Percentiles rank a stretch among this genome's conserved stretches.
Conservation (phyloP, 2,329 filamentous ascomycete species). For the Mycosphaerella sp. region DNA sequence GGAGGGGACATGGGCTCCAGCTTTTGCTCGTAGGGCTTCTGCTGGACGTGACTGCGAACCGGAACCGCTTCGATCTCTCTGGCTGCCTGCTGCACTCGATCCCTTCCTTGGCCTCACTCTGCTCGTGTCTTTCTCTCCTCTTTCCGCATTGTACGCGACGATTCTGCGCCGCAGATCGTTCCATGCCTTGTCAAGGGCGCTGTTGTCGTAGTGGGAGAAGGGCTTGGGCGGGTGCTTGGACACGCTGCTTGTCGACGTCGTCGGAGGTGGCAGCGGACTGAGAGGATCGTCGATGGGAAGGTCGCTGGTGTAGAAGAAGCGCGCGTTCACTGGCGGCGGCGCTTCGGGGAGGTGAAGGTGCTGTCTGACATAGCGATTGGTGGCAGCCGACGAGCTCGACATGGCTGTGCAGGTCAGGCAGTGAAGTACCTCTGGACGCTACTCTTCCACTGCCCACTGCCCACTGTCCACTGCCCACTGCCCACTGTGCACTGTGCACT, state of each 20-base stretch:
- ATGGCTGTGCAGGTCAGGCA: conserved; percentile 1
- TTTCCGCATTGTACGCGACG: conserved; percentile 32
- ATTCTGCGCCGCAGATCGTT: conserved; percentile 33
- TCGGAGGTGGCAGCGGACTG: conserved; percentile 34
- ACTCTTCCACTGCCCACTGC: too few species aligned
- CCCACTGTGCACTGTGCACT: too few species aligned
- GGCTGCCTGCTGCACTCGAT: conserved; percentile 15
- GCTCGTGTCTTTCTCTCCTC: conserved; percentile 29
- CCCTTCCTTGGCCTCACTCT: conserved; percentile 18
- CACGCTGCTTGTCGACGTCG: conserved; percentile 21
- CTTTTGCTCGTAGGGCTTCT: conserved; percentile 5
- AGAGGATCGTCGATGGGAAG: conserved; percentile 38
- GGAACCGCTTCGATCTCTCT: conserved; percentile 12
- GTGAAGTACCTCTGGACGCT: background rate
- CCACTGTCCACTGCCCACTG: too few species aligned
- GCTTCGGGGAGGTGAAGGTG: conserved; percentile 37
- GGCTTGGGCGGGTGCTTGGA: conserved; percentile 32
- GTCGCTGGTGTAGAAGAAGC: conserved; percentile 36
- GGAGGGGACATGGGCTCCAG: conserved; percentile 18
- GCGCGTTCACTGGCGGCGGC: conserved; percentile 32
- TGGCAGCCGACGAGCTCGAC: conserved; percentile 4
- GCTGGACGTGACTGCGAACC: conserved; percentile 20
- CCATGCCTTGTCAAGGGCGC: conserved; percentile 35
- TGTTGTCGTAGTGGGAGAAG: conserved; percentile 37
- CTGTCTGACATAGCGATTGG: conserved; percentile 40